Percentiles rank a stretch among this genome's conserved stretches.
phyloP scores from a whole-genome alignment of 176 grass and related monocot species.

The Oryza brachyantha region DNA sequence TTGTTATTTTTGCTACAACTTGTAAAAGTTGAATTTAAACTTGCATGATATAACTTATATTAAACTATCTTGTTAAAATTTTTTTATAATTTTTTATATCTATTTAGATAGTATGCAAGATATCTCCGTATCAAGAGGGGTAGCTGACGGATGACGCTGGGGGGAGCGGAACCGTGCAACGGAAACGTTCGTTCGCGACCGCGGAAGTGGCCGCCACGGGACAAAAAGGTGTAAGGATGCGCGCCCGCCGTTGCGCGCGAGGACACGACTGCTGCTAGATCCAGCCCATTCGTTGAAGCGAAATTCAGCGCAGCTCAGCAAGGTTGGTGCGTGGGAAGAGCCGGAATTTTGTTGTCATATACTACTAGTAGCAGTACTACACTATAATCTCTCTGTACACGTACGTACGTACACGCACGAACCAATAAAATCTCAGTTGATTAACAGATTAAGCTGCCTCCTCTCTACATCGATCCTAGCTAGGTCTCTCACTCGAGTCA shows the following conservation, averaged over 20 bases:
- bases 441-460: too few relatives aligned
- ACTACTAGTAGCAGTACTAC: too few relatives aligned
- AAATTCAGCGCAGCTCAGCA: not conserved
- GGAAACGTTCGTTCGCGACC: not conserved
- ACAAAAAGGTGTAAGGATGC: not conserved
- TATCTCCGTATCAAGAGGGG: too few relatives aligned
- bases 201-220: not conserved
- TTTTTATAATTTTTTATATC: too few relatives aligned
- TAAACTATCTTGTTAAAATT: too few relatives aligned
- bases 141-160: not conserved
- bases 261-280: not conserved
- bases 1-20: too few relatives aligned
- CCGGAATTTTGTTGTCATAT: not conserved
- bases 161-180: not conserved
- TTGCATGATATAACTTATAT: too few relatives aligned
- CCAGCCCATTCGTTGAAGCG: not conserved
- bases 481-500: conserved; percentile 26
- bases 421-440: conserved; percentile 21
- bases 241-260: not conserved
- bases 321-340: not conserved
- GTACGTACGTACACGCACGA: not conserved
- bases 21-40: too few relatives aligned
- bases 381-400: not conserved
- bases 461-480: conserved; percentile 13
- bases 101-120: too few relatives aligned